Conservation (phyloP, 2,329 filamentous ascomycete species). For the Endocalyx cinctus region DNA sequence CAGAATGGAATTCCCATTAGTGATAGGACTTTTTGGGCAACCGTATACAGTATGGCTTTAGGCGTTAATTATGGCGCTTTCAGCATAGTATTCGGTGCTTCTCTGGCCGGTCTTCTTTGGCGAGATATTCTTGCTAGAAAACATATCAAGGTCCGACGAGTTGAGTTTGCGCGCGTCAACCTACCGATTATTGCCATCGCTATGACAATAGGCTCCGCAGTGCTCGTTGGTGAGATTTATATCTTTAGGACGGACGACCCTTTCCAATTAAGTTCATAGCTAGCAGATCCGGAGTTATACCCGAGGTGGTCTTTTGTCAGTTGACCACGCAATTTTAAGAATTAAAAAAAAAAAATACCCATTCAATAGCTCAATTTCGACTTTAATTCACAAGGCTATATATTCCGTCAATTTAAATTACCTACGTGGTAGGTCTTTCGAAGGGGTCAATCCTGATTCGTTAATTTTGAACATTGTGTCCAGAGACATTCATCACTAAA, state of each 20-base stretch:
- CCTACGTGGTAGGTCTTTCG: no score
- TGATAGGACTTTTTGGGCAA: slow-evolving; percentile 67
- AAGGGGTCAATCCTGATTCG: no score
- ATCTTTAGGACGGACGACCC: slow-evolving; percentile 33
- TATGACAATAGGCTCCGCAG: slow-evolving; percentile 52
- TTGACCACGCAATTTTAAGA: no score
- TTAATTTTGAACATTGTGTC: no score
- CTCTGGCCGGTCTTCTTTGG: slow-evolving; percentile 68
- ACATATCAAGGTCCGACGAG: slow-evolving; percentile 57
- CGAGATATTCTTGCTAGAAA: slow-evolving; percentile 65
- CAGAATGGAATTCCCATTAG: slow-evolving; percentile 44
- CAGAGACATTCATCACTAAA: no score
- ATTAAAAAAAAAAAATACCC: no score
- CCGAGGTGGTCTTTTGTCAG: no score
- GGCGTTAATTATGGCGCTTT: slow-evolving; percentile 74
- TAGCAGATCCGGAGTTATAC: no score
- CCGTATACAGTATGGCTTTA: slow-evolving; percentile 69
- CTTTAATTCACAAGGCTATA: no score
- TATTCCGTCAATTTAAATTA: no score
- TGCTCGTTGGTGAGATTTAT: slow-evolving; percentile 54
- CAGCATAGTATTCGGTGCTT: slow-evolving; percentile 67
- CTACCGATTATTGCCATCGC: slow-evolving; percentile 65
- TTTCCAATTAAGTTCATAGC: no score
- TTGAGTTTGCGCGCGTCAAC: slow-evolving; percentile 66
- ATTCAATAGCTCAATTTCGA: no score